A percentile compares a stretch with the other conserved stretches of the same genome.
These are phyloP conservation scores for Leishmania martiniquensis DNA, from an alignment of 208 protist genomes.

Conservation along the genomic window DNA sequence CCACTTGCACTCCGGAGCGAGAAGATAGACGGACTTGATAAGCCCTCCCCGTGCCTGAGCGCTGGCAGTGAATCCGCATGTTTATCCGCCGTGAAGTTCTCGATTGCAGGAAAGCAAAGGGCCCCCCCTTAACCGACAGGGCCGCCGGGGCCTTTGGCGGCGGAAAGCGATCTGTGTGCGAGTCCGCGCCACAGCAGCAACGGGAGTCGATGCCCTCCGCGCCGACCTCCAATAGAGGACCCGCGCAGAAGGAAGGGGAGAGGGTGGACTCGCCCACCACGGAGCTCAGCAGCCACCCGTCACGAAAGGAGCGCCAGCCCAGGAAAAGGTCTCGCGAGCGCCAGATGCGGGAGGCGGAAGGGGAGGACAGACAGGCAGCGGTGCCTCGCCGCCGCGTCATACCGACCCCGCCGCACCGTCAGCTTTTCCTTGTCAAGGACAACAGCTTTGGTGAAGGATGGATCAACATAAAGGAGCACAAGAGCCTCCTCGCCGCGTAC, in stretches of 20 bases:
- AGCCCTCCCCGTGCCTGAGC: not conserved
- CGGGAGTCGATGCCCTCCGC: not conserved
- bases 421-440: slow-evolving; percentile 41
- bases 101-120: not conserved
- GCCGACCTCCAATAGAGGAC: not conserved
- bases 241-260: not conserved
- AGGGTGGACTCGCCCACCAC: not conserved
- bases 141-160: not conserved
- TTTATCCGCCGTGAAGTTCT: not conserved
- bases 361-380: not conserved
- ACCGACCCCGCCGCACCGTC: slow-evolving; percentile 36
- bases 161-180: not conserved
- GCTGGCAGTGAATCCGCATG: not conserved
- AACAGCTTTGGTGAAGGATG: not conserved
- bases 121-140: not conserved
- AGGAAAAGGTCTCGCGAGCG: not conserved
- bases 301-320: not conserved
- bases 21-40: not conserved
- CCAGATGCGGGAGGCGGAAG: not conserved
- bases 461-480: not conserved
- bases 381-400: slow-evolving; percentile 27
- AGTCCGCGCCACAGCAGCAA: not conserved
- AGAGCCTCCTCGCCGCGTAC: not conserved
- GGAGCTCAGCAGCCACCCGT: not conserved
- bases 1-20: not conserved